These are phyloP conservation scores for Bryum argenteum DNA, from an alignment of 225 moss, liverwort and hornwort species.

Conservation along the genomic window DNA sequence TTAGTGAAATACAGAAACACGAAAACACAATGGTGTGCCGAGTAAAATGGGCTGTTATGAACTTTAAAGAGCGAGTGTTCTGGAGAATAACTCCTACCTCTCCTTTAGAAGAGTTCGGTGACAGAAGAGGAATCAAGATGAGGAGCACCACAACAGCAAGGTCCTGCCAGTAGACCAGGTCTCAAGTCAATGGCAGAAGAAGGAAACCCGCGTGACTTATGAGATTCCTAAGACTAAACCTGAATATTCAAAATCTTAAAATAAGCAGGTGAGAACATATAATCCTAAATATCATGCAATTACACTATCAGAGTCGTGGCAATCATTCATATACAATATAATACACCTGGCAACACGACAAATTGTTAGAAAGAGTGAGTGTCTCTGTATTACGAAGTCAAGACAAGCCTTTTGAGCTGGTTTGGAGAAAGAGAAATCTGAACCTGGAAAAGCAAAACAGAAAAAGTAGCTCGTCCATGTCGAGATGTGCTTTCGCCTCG, in stretches of 20 bases:
- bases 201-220: conserved; percentile 7
- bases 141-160: conserved; percentile 91
- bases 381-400: conserved; percentile 3
- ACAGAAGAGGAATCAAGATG: conserved; percentile 87
- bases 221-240: not conserved
- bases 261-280: conserved; percentile 20
- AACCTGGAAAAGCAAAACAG: conserved; percentile 94
- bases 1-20: not conserved
- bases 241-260: conserved; percentile 10
- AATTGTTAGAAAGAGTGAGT: conserved; percentile 9
- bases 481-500: conserved; percentile 94
- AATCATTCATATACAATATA: not conserved
- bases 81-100: conserved; percentile 53
- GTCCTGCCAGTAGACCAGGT: conserved; percentile 56
- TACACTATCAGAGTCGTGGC: not conserved
- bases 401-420: conserved; percentile 1
- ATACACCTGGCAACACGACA: conserved; percentile 7
- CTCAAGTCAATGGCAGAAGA: conserved; percentile 26
- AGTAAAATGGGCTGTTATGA: conserved; percentile 4
- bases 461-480: conserved; percentile 91
- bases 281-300: conserved; percentile 8
- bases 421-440: conserved; percentile 14
- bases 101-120: conserved; percentile 74
- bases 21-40: not conserved
- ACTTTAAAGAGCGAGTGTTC: not conserved